Conservation (phyloP, 169 alveolate species). For the Neospora caninum region DNA sequence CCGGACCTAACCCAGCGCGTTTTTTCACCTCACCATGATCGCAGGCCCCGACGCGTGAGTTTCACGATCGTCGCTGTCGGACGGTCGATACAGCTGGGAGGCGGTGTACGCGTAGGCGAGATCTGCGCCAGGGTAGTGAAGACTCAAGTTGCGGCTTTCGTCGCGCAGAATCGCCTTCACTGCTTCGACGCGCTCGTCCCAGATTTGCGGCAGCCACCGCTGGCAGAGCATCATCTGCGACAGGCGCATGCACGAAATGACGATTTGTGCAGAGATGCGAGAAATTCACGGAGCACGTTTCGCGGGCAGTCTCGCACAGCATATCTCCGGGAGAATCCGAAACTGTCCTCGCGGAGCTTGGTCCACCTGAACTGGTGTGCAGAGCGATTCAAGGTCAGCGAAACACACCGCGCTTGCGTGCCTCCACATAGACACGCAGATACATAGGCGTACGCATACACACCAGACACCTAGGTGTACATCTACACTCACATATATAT, state of each 20-base stretch:
- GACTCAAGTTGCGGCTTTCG: constrained; percentile 52
- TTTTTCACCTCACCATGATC: neutral
- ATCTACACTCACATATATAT: too few relatives aligned
- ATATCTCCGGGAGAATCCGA: too few relatives aligned
- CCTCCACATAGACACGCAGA: too few relatives aligned
- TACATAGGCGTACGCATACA: too few relatives aligned
- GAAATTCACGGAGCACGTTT: too few relatives aligned
- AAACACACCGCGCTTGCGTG: too few relatives aligned
- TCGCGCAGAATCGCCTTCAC: constrained; percentile 35
- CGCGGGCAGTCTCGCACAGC: too few relatives aligned
- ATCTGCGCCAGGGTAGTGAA: constrained; percentile 56
- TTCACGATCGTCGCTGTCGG: neutral
- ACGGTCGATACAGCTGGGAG: constrained; percentile 32
- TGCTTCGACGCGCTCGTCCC: constrained; percentile 40
- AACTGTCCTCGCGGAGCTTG: too few relatives aligned
- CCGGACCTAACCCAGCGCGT: neutral
- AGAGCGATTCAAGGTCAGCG: too few relatives aligned
- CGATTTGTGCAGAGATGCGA: neutral
- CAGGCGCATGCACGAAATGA: neutral
- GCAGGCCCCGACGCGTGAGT: neutral
- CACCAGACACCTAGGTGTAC: neutral
- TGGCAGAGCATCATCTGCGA: constrained; percentile 31
- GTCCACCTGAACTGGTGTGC: too few relatives aligned
- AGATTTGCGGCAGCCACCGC: neutral
- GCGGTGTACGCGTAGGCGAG: constrained; percentile 62